Evolutionary conservation across 2,329 filamentous ascomycete species (phyloP).

Genomic region (Dendryphion nanum): DNA sequence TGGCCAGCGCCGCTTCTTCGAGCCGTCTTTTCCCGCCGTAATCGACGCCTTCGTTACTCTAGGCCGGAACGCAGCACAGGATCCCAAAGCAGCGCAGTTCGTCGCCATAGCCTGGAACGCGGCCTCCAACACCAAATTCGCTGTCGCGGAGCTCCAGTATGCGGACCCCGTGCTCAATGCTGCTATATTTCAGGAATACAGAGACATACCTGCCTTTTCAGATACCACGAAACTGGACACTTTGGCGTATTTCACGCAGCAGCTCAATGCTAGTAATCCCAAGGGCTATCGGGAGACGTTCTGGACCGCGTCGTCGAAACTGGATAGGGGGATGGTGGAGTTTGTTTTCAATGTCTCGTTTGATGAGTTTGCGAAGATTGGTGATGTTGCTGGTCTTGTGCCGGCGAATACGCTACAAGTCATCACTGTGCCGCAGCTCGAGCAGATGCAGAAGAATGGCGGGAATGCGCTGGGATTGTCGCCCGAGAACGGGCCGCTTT

Average conservation of each 20-base stretch:
- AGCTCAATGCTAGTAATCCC: conserved; percentile 12
- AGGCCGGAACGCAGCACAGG: conserved; percentile 17
- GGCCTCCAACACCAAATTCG: conserved; percentile 9
- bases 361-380: conserved; percentile 10
- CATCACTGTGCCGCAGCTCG: conserved; percentile 18
- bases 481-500: conserved; percentile 16
- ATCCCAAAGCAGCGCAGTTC: conserved; percentile 25
- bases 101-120: conserved; percentile 20
- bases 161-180: conserved; percentile 22
- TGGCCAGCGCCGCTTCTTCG: conserved; percentile 6
- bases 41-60: conserved; percentile 26
- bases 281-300: conserved; percentile 22
- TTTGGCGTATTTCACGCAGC: conserved; percentile 19
- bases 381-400: conserved; percentile 16
- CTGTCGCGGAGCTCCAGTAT: conserved; percentile 22
- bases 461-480: conserved; percentile 32
- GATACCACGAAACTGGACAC: conserved; percentile 19
- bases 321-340: conserved; percentile 17
- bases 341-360: conserved; percentile 10
- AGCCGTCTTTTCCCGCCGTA: conserved; percentile 15
- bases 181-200: conserved; percentile 24
- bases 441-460: conserved; percentile 18
- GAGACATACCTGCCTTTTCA: conserved; percentile 14
- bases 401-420: conserved; percentile 24
- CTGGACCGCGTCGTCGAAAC: conserved; percentile 27